Evolutionary conservation across 768 basidiomycete species (phyloP), one percentile per base, ranked within the genome.

Genomic region (Leccinum longicurvipes): DNA sequence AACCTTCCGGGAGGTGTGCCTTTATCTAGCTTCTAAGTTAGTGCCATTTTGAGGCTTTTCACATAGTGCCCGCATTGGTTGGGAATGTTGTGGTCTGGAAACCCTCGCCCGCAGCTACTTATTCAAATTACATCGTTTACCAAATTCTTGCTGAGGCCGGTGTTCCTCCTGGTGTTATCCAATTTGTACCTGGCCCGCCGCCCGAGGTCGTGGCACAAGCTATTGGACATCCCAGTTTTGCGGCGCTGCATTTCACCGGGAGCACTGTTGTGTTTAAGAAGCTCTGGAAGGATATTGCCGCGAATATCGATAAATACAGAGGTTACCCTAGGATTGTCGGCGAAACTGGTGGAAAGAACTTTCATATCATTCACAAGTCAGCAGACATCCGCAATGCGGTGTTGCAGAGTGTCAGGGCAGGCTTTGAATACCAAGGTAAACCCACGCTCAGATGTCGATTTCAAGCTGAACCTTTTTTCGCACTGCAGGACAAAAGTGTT

Each of bases 281-380:
- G 68, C 82, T 98, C 29, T 99, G 97, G 97, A 95, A 93, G 75
- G 87, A 96, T 68, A 96, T 98, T 65, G 90, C 89, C 4, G 67
- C 74, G 63, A 97, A 98, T 75, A 63, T 98, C 47, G 92, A 98
- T 68, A 82, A 77, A 47, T 98, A 98, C 79, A 83, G 76, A 64
- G 78, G 84, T 12, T 98, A 97, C 75, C 97, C 97, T 1, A 82
- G 96, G 67, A 89, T 99, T 60, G 95, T 99, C 7, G 97, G 97
- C 25, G 96, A 98, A 80, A 98, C 96, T 8, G 93, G 93, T 27
- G 96, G 97, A 55, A 99, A 98, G 82, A 99, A 99, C 79, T 98
- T 95, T 80, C 97, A 98, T 74, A 61, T 99, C 46, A 77, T 98
- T 48, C 97, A 98, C 73, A 77, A 81, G 52, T 87, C 85, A 14